Percentiles rank a stretch among this genome's conserved stretches.
Conservation (phyloP, 306 rosid species). For the Ormosia emarginata region DNA sequence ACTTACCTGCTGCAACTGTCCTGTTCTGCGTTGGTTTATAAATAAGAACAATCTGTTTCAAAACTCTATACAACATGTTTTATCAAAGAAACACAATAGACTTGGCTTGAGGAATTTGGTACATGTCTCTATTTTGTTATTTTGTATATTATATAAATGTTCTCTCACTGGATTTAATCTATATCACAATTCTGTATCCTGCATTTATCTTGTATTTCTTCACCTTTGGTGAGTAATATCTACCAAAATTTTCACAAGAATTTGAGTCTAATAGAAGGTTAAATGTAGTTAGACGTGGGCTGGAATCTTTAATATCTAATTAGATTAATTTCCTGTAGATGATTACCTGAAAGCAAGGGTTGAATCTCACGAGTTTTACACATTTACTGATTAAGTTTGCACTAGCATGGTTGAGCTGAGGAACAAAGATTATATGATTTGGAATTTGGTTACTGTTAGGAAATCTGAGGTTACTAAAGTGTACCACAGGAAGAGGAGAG, state of each 20-base stretch:
- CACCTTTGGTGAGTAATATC: background rate
- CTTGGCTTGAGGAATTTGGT: background rate
- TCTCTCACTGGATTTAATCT: background rate
- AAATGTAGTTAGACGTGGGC: background rate
- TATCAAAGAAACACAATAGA: background rate
- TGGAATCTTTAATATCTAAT: background rate
- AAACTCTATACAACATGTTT: background rate
- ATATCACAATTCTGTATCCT: background rate
- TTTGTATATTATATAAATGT: background rate
- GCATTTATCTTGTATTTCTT: background rate
- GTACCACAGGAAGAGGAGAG: too few species aligned
- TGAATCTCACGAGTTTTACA: background rate
- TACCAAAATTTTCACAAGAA: background rate
- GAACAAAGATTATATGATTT: background rate
- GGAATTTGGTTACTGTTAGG: too few species aligned
- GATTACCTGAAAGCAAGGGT: conserved; percentile 1
- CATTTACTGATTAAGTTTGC: background rate
- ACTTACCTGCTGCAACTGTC: background rate
- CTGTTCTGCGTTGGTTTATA: background rate
- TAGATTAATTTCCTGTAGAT: background rate
- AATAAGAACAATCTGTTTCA: background rate
- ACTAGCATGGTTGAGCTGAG: background rate
- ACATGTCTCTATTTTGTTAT: background rate
- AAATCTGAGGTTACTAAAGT: too few species aligned
- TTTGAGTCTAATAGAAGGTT: background rate